Evolutionary conservation across 75 land plant genomes (phyloP).

Genomic region (Larix kaempferi): DNA sequence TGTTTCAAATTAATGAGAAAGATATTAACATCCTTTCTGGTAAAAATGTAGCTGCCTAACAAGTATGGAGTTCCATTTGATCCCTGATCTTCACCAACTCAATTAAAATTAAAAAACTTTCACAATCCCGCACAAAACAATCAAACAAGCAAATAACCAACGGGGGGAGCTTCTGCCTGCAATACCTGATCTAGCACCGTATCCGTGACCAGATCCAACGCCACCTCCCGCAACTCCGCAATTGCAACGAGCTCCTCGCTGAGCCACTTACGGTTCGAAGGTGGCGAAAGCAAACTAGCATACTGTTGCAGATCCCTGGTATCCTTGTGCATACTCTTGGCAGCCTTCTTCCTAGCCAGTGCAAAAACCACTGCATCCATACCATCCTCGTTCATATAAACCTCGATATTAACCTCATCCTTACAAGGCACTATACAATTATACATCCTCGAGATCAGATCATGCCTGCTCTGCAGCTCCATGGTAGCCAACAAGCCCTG

Average conservation of each 20-base stretch:
- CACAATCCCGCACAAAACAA: no score
- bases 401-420: slow-evolving; percentile 77
- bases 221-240: slow-evolving; percentile 75
- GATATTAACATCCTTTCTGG: no score
- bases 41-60: no score
- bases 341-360: slow-evolving; percentile 60
- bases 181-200: slow-evolving; percentile 76
- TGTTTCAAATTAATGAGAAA: no score
- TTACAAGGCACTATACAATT: slow-evolving; percentile 52
- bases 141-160: no score
- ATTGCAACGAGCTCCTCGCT: slow-evolving; percentile 64
- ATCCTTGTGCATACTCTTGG: slow-evolving; percentile 83
- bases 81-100: no score
- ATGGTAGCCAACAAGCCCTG: slow-evolving; percentile 72
- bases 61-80: no score
- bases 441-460: slow-evolving; percentile 63
- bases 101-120: no score
- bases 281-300: slow-evolving; percentile 33
- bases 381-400: slow-evolving; percentile 83
- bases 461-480: slow-evolving; percentile 81
- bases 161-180: background rate
- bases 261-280: slow-evolving; percentile 60
- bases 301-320: slow-evolving; percentile 58
- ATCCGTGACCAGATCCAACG: slow-evolving; percentile 73
- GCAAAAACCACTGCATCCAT: slow-evolving; percentile 85